Evolutionary conservation across 2,329 filamentous ascomycete genomes (phyloP).

Genomic region (Biscogniauxia sp.): DNA sequence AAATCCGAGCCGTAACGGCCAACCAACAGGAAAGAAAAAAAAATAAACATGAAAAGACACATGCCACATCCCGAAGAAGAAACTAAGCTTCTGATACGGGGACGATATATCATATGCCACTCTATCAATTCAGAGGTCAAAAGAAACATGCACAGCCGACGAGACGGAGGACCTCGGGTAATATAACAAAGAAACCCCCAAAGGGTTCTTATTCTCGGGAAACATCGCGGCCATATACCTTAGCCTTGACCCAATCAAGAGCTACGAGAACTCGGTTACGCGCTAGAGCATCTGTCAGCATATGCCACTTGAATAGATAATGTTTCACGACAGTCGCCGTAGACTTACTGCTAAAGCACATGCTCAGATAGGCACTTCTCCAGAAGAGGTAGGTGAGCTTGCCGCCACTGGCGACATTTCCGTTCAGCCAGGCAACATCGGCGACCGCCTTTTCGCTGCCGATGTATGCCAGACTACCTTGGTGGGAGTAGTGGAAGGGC

Average conservation of each 20-base stretch:
- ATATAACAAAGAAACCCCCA: not conserved
- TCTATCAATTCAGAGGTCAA: not conserved
- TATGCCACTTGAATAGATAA: not conserved
- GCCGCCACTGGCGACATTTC: slow-evolving; percentile 91
- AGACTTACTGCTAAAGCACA: slow-evolving; percentile 98
- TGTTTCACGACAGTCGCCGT: not conserved
- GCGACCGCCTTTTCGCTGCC: slow-evolving; percentile 97
- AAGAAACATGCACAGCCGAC: not conserved
- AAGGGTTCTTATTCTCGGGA: slow-evolving; percentile 64
- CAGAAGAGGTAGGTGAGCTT: slow-evolving; percentile 97
- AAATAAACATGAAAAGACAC: not conserved
- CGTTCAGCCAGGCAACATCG: slow-evolving; percentile 95
- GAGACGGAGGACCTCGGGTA: not conserved
- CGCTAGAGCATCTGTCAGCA: slow-evolving; percentile 48
- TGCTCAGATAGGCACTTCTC: slow-evolving; percentile 96
- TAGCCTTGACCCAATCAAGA: slow-evolving; percentile 96
- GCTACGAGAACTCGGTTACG: slow-evolving; percentile 92
- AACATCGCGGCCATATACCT: slow-evolving; percentile 93
- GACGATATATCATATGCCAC: not conserved
- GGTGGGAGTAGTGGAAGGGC: slow-evolving; percentile 97
- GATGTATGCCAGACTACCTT: slow-evolving; percentile 96
- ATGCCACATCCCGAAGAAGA: not conserved
- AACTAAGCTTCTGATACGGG: not conserved
- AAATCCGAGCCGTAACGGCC: not conserved
- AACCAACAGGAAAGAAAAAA: not conserved